Evolutionary conservation across 1,284 basidiomycete genomes (phyloP), one percentile per base, ranked within the genome.

Genomic region (Agaricales sp.): DNA sequence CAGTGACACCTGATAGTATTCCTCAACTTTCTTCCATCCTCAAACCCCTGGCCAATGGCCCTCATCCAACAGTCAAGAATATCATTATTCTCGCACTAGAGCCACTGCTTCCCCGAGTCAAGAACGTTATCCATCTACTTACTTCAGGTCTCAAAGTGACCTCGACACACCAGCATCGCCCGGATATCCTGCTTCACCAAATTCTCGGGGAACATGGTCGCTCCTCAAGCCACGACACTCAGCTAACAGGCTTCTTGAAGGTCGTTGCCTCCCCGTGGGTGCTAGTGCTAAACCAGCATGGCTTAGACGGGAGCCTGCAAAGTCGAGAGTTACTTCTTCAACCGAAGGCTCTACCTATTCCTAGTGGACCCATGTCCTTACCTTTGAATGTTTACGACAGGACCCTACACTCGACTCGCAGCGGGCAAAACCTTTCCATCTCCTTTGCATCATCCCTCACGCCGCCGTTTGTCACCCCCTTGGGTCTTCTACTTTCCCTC

Each of bases 361-460:
- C 77, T 6, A 56, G 68, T 41, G 78, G 78, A 23, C 70, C 73
- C 2, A 60, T 62, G 45, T 41, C 54, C 14, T 53, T 50, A 35
- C 61, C 59, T 43, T 6, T 14, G 6, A 6, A 6, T 14, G 53
- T 51, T 23, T 55, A 63, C 37, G 14, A 43, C 41, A 18, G 18
- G 3, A n/a, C 71, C 64, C 45, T 52, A 68, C 24, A 45, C 53
- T 16, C 56, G 64, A 4, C 62, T 60, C 3, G 48, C 56, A 11
- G 46, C 46, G 2, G 52, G 61, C 37, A 67, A 65, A 30, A 56
- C 67, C 18, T 77, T 70, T 3, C 61, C 64, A 1, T 78, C 74
- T 59, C 63, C 82, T 2, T 74, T 2, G 81, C 82, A 4, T 82
- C 82, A 0, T 77, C 82, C 53, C 63, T 80, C 3, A 56, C 74